Evolutionary conservation across 1,284 basidiomycete species (phyloP), one percentile per base, ranked within the genome.

Genomic region (Austroboletus niveus): DNA sequence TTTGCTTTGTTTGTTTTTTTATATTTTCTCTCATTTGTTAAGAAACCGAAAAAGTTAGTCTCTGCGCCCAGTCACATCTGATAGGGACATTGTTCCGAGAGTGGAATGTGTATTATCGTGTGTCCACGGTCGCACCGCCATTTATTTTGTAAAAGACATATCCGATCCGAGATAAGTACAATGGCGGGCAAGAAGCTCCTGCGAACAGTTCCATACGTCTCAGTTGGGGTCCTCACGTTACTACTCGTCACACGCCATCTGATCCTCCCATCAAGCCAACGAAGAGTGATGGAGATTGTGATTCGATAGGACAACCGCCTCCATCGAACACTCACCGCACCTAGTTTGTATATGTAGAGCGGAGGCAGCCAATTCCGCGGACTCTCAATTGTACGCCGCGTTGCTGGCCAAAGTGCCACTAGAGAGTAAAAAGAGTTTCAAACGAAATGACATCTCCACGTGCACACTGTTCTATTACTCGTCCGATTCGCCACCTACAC

Each of bases 401-500:
- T 14, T 34, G 32, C 32, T 24, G 22, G 22, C 22, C 22, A 24
- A 24, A 24, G 31, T 32, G 31, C 31, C 31, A 32, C 31, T 32
- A 12, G 12, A 32, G 31, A 8, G 31, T 32, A 32, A 32, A 32
- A 39, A 41, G 39, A 47, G 51, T 48, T 42, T 46, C 52, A 46
- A 34, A 54, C 8, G 41, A 47, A 43, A 27, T 47, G 34, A 50
- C 48, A 20, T 46, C 52, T 48, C 9, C 63, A 53, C 50, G 44
- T 51, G 52, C 47, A 24, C 38, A 15, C 22, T 31, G 47, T 58
- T 65, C 57, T 57, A 65, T 65, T 53, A 55, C 50, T 41, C 22
- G 14, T 34, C 46, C 38, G 54, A 60, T 63, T 56, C 54, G 40
- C 66, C 62, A 53, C 45, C 17, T 38, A 54, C 34, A 87, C 82